Evolutionary conservation across 129 eudicot species (phyloP).

Genomic region (Helianthus annuus): HanXRQr2.0-SUNRISE NC_035439.2:117418985-117419484

Average conservation of each 20-base stretch:
- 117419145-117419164: background rate
- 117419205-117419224: background rate
- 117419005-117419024: background rate
- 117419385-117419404: too few species aligned
- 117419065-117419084: background rate
- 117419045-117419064: background rate
- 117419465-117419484: too few species aligned
- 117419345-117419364: too few species aligned
- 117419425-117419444: too few species aligned
- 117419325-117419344: too few species aligned
- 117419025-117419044: conserved; percentile 27
- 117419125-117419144: conserved; percentile 4
- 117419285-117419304: background rate
- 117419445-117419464: too few species aligned
- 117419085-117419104: background rate
- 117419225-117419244: background rate
- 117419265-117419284: background rate
- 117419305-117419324: background rate
- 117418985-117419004: conserved; percentile 12
- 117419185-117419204: background rate
- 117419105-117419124: conserved; percentile 38
- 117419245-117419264: background rate
- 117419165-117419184: background rate
- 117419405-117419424: too few species aligned
- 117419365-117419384: too few species aligned